Base-by-base conservation (phyloP, 164 flowering plant genomes). In the Vitis amurensis region DNA sequence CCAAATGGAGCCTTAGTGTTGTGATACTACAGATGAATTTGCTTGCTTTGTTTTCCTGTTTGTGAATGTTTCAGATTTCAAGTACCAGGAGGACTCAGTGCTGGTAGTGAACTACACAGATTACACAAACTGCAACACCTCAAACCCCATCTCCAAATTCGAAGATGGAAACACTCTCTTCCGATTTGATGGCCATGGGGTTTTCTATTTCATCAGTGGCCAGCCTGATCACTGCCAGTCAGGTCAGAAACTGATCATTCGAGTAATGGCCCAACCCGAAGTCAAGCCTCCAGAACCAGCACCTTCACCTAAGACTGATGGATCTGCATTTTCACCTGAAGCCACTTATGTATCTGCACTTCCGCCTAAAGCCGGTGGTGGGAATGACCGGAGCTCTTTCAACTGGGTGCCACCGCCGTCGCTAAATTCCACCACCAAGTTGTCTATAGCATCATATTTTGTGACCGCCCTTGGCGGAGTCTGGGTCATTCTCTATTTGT, bases 71-170 rank as follows among this genome's bases (percentile, higher is more conserved):
- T 44, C 37, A 88, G 93, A 79, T 69, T 89, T 89, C 82, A 81
- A 82, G 82, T 89, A 87, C 74, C 15, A 64, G 48, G 75, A 84
- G 15, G 88, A 89, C 73, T 87, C 93, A 0, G 93, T 89, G 11
- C 75, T 89, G 44, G 77, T 73, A 27, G 93, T 89, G 77, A 72
- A 74, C 59, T 65, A 63, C 14, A 69, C 48, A 0, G 85, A 79
- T n/a, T 89, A 83, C 73, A 63, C 48, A 12, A 52, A 57, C 31
- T 89, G 93, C 79, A 62, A 64, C 19, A 66, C 59, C 2, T 31
- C 66, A 7, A 63, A 82, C 17, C 86, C 93, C 1, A 61, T 83
- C 4, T 47, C 31, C 12, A 71, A 73, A 55, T 71, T 73, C 16
- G 73, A 82, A 0, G 87, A 83, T 27, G 89, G 89, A 9, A 67